Conservation (phyloP, 1,284 basidiomycete genomes). For the Moniliella sp. region DNA sequence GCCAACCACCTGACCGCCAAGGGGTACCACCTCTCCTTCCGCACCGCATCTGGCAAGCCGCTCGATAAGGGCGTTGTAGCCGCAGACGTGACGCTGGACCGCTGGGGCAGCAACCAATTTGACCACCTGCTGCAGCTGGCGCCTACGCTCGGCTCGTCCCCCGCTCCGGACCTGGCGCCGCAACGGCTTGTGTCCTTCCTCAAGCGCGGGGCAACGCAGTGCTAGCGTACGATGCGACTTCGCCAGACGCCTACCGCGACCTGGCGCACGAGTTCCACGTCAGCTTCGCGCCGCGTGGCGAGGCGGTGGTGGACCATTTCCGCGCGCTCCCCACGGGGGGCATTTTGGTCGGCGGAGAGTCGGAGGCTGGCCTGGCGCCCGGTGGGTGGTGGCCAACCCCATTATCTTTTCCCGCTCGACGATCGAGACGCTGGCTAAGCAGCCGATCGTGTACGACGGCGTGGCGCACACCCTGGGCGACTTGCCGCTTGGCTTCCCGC, state of each 20-base stretch:
- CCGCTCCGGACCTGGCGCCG: slow-evolving; percentile 53
- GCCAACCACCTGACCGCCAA: background rate
- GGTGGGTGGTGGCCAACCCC: slow-evolving; percentile 20
- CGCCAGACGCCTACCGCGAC: slow-evolving; percentile 38
- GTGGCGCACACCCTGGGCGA: slow-evolving; percentile 50
- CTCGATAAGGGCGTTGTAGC: slow-evolving; percentile 41
- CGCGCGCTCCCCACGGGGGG: slow-evolving; percentile 17
- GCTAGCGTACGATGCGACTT: slow-evolving; percentile 49
- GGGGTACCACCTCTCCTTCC: background rate
- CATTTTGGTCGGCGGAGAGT: slow-evolving; percentile 13
- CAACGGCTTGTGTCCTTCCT: slow-evolving; percentile 58
- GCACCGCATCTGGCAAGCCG: background rate
- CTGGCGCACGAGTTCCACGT: slow-evolving; percentile 41
- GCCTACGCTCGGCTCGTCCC: background rate
- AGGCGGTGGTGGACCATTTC: slow-evolving; percentile 37
- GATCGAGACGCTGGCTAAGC: slow-evolving; percentile 38
- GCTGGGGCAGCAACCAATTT: background rate
- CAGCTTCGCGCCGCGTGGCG: slow-evolving; percentile 37
- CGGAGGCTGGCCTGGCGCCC: background rate
- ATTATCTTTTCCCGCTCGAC: slow-evolving; percentile 26
- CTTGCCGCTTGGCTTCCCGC: slow-evolving; percentile 61
- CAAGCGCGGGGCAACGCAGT: slow-evolving; percentile 55
- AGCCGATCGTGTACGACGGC: slow-evolving; percentile 48
- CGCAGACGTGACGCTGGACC: background rate
- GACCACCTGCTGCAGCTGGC: background rate